phyloP scores from a whole-genome alignment of 1,284 basidiomycete species.

The Boletus semigastroideus region DNA sequence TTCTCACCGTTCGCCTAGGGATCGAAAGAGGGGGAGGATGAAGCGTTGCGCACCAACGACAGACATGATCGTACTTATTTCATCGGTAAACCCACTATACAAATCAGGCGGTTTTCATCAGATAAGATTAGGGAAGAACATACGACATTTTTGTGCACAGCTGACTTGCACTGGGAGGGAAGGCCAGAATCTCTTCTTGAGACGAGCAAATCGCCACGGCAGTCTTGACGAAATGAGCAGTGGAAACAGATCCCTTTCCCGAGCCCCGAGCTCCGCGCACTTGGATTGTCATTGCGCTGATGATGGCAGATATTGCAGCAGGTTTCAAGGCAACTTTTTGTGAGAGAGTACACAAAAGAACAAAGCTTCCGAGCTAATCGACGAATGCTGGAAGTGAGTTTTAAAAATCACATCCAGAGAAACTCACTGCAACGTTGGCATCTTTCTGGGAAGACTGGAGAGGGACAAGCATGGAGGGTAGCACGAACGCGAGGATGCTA shows the following conservation, averaged over 20 bases:
- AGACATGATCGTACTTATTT: slow-evolving; percentile 41
- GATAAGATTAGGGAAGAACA: slow-evolving; percentile 10
- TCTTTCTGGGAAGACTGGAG: slow-evolving; percentile 43
- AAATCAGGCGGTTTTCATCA: not conserved
- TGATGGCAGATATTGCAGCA: slow-evolving; percentile 56
- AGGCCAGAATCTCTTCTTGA: slow-evolving; percentile 20
- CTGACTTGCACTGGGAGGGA: slow-evolving; percentile 17
- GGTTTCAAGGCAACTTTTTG: slow-evolving; percentile 58
- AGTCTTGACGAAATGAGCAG: slow-evolving; percentile 25
- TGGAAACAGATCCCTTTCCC: slow-evolving; percentile 21
- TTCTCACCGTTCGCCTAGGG: slow-evolving; percentile 45
- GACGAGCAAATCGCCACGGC: slow-evolving; percentile 30
- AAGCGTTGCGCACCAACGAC: slow-evolving; percentile 62
- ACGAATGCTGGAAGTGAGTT: not conserved
- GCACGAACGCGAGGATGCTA: slow-evolving; percentile 56
- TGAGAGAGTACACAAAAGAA: slow-evolving; percentile 67
- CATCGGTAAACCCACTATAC: slow-evolving; percentile 49
- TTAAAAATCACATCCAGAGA: not conserved
- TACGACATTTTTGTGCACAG: slow-evolving; percentile 30
- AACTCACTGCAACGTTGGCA: slow-evolving; percentile 54
- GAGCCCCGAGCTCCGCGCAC: slow-evolving; percentile 32
- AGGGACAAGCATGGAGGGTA: slow-evolving; percentile 62
- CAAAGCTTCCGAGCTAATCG: slow-evolving; percentile 66
- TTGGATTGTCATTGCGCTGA: slow-evolving; percentile 54
- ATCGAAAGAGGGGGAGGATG: slow-evolving; percentile 50